Conservation (phyloP, 176 grass and related monocot species). For the Aegilops speltoides region DNA sequence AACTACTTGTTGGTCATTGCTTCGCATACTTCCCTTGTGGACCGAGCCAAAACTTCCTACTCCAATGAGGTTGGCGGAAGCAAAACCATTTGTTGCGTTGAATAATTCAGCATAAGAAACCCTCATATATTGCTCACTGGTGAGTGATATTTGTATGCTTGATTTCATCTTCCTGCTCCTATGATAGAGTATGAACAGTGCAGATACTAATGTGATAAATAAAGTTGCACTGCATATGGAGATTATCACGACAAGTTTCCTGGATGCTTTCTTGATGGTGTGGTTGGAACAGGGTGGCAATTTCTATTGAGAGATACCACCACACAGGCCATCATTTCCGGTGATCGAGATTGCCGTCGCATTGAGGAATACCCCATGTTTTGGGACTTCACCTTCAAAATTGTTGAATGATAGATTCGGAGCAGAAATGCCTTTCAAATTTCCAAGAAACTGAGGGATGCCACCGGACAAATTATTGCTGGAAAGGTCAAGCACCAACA, state of each 20-base stretch:
- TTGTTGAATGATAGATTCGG: conserved; percentile 58
- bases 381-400: conserved; percentile 44
- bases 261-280: not conserved
- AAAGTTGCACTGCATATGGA: not conserved
- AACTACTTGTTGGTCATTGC: not conserved
- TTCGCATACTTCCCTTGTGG: not conserved
- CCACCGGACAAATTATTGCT: conserved; percentile 39
- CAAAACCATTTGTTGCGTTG: conserved; percentile 24
- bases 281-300: conserved; percentile 2
- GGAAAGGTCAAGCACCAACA: conserved; percentile 37
- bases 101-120: conserved; percentile 31
- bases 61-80: conserved; percentile 13
- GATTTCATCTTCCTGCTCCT: not conserved
- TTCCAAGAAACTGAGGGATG: conserved; percentile 40
- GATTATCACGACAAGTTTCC: not conserved
- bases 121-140: not conserved
- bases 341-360: not conserved
- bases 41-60: conserved; percentile 36
- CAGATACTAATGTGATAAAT: not conserved
- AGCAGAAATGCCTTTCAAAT: not conserved
- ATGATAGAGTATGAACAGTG: not conserved
- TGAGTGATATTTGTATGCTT: not conserved
- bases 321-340: conserved; percentile 48
- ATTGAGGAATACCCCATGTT: conserved; percentile 40
- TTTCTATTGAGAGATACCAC: conserved; percentile 27